These are phyloP conservation scores for Peronospora belbahrii DNA, from an alignment of 352 stramenopile genomes.

Conservation along the genomic window DNA sequence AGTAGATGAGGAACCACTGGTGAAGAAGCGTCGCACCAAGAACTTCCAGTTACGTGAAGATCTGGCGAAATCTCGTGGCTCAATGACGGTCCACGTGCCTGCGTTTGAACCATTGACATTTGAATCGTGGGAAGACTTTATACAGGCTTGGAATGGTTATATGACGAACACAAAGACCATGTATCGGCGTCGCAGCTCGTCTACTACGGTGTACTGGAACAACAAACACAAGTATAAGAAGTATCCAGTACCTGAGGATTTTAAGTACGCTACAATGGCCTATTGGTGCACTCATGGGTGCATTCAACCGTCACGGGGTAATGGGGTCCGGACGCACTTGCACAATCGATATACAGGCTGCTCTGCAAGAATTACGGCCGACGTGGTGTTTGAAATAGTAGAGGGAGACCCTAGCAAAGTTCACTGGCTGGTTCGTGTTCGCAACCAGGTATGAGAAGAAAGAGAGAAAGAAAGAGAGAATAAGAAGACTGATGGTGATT, in stretches of 20 bases:
- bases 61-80: conserved; percentile 44
- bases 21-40: conserved; percentile 80
- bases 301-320: conserved; percentile 63
- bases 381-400: conserved; percentile 58
- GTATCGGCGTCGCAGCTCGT: conserved; percentile 63
- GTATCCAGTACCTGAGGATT: conserved; percentile 52
- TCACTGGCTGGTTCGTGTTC: conserved; percentile 63
- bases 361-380: conserved; percentile 58
- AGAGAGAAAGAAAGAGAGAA: neutral
- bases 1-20: conserved; percentile 14
- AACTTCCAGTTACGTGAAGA: conserved; percentile 76
- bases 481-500: neutral
- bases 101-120: conserved; percentile 52
- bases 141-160: conserved; percentile 54
- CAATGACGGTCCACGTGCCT: conserved; percentile 34
- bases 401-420: conserved; percentile 33
- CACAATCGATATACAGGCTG: conserved; percentile 78
- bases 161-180: conserved; percentile 68
- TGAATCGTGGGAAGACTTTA: conserved; percentile 58
- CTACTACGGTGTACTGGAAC: conserved; percentile 68
- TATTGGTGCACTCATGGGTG: conserved; percentile 83
- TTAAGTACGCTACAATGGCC: conserved; percentile 77
- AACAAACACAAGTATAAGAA: conserved; percentile 70
- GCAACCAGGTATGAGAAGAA: conserved; percentile 44
- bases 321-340: conserved; percentile 62